Evolutionary conservation across 2,329 filamentous ascomycete genomes (phyloP), one percentile per base, ranked within the genome.

Genomic region (Ceratocystiopsis brevicomis): DNA sequence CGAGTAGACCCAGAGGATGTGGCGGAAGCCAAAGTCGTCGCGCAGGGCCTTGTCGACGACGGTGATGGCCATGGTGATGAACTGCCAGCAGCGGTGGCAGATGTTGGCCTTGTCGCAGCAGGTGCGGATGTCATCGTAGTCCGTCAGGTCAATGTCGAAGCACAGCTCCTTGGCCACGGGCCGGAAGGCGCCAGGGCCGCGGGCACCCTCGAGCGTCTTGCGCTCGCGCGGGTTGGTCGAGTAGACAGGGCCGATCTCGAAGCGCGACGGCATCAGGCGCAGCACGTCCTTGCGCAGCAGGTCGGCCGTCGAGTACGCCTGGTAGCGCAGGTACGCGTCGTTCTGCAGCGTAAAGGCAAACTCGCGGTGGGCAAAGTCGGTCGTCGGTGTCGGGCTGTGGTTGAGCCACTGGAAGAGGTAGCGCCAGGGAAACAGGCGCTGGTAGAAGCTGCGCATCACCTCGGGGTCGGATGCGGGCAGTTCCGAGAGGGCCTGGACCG

Each of bases 101-200:
- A 98, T 96, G 52, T 83, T 92, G 10, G 88, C 85, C 57, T 88
- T 87, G 54, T 79, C 77, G 59, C 90, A 98, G 63, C 90, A 98
- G 25, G 87, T 95, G 52, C 90, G 78, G 50, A 98, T 83, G 51
- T 93, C 85, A 58, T 98, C 90, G 61, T 98, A 98, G 63, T 96
- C 90, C 44, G 90, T 96, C 73, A 98, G 73, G 72, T 98, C 90
- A 54, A 98, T 96, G 79, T 98, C 90, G 60, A 98, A 96, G 53
- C 94, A 94, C 36, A 98, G 66, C 59, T 98, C 90, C 59, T 98
- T 98, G 44, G 82, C 73, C 32, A 95, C 60, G 0, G 90, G 88
- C 49, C 79, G 81, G 64, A 98, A 95, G 10, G 83, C 76, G 5
- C 25, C 25, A 2, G 25, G 25, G 5, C 25, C 25, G 40, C 76